Conservation (phyloP, 805 yeast species). For the Candida vaughaniae region DNA sequence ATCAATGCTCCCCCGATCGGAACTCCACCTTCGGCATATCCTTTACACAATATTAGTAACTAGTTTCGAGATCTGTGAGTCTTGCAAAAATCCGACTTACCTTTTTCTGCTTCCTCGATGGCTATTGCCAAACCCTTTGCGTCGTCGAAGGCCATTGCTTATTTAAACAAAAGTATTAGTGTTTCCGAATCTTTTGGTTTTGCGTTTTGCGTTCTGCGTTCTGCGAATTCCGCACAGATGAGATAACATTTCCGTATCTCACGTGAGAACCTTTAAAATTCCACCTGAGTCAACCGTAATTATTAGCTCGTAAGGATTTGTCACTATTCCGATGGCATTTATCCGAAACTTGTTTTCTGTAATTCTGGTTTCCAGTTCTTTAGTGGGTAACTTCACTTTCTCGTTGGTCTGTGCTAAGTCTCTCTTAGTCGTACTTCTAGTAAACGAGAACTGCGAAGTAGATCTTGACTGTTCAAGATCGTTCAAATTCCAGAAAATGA, state of each 20-base stretch:
- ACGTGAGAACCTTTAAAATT: too few species aligned
- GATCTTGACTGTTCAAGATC: constrained; percentile 12
- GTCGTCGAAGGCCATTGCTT: constrained; percentile 52
- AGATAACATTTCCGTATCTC: too few species aligned
- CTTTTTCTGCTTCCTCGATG: constrained; percentile 64
- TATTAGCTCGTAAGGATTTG: constrained; percentile 57
- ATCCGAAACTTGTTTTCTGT: constrained; percentile 22
- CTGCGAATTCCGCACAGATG: too few species aligned
- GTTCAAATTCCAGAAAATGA: constrained; percentile 13
- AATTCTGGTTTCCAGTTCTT: too few species aligned
- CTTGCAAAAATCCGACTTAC: too few species aligned
- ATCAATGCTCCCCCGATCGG: constrained; percentile 83
- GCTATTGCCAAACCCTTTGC: constrained; percentile 66
- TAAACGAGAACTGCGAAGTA: constrained; percentile 5
- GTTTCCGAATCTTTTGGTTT: too few species aligned
- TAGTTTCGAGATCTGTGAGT: not conserved
- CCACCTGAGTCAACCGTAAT: constrained; percentile 71
- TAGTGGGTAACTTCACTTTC: not conserved
- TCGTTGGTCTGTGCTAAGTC: constrained; percentile 11
- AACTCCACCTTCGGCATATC: constrained; percentile 82
- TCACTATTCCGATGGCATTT: constrained; percentile 42
- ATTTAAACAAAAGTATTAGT: too few species aligned
- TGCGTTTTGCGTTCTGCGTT: too few species aligned
- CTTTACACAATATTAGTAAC: constrained; percentile 28
- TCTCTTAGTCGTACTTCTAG: constrained; percentile 6